These are phyloP conservation scores for Priceomyces fermenticarens DNA, from an alignment of 805 yeast species.

Conservation along the genomic window DNA sequence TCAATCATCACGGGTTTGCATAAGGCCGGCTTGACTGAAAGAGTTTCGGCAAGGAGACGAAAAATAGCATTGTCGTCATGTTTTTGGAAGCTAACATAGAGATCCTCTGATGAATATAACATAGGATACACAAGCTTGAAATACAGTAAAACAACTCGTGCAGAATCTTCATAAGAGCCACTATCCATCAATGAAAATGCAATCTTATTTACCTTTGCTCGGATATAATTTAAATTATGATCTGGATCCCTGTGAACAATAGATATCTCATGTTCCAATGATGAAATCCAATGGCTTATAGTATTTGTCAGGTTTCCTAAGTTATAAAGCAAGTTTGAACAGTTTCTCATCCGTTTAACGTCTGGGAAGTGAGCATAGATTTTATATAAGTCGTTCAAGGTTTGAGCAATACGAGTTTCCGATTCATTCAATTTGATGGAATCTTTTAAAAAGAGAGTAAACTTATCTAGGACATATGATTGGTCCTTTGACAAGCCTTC, in stretches of 20 bases:
- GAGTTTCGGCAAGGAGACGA: slow-evolving; percentile 9
- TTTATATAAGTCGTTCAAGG: slow-evolving; percentile 9
- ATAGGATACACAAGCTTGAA: slow-evolving; percentile 5
- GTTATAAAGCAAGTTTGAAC: slow-evolving; percentile 46
- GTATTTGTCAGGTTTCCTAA: slow-evolving; percentile 25
- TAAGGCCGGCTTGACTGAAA: slow-evolving; percentile 5
- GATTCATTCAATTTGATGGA: slow-evolving; percentile 2
- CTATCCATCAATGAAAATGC: slow-evolving; percentile 23
- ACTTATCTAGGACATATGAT: slow-evolving; percentile 4
- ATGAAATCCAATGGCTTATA: slow-evolving; percentile 12
- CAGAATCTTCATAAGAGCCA: slow-evolving; percentile 4
- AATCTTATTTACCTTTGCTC: slow-evolving; percentile 31
- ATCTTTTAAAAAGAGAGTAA: slow-evolving; percentile 5
- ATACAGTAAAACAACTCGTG: slow-evolving; percentile 2
- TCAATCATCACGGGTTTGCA: slow-evolving; percentile 7
- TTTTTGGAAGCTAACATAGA: neutral
- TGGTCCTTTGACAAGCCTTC: slow-evolving; percentile 1
- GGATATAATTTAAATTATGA: slow-evolving; percentile 13
- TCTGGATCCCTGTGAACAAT: slow-evolving; percentile 6
- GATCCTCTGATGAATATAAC: neutral
- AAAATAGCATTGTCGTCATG: slow-evolving; percentile 18
- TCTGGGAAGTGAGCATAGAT: slow-evolving; percentile 23
- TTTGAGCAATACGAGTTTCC: neutral
- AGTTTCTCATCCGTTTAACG: slow-evolving; percentile 40
- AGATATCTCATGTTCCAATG: slow-evolving; percentile 29